Base-by-base conservation (phyloP, 1,284 basidiomycete species). In the Wallemia hederae region DNA sequence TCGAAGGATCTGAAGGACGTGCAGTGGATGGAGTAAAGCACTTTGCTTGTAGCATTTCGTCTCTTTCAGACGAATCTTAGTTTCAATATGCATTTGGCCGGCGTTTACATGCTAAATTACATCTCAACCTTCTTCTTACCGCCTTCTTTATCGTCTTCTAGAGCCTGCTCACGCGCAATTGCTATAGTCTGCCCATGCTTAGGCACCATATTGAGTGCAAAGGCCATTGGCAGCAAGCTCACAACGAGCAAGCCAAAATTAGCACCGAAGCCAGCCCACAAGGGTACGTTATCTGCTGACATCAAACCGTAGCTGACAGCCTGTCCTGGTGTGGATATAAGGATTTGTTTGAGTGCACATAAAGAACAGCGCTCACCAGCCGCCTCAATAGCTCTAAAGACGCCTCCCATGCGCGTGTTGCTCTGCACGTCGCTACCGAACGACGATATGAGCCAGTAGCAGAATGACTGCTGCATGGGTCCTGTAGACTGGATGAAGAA, bases 361-460 rank as follows among this genome's bases (percentile, higher is more conserved):
- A 25, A 14, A 2, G 15, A 11, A n/a, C 11, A 25, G 1, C 24
- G 28, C 28, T 1, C 2, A 39, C 65, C 65, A 31, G 63, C 60
- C 27, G 65, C 61, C 57, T 65, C 65, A n/a, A 63, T 39, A 28
- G 60, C 60, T 29, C 65, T 61, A 62, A 65, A 65, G 59, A 65
- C 55, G 55, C 64, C 65, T 22, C 65, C 65, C 55, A 59, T 63
- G 22, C 63, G 60, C 19, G 65, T 61, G 27, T 63, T 64, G 15
- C 39, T 34, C 25, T 60, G 22, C 22, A 66, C 65, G 60, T 65
- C 65, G 1, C 60, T 64, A 5, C 65, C 64, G 57, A 65, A 66
- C 24, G 64, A 67, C 1, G 64, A 65, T 15, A 67, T 34, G 14
- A 67, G 63, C 66, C 66, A 67, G 60, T 66, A 67, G 61, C 65